Conservation (phyloP, 2,329 filamentous ascomycete species). For the Fusarium aywerte region DNA sequence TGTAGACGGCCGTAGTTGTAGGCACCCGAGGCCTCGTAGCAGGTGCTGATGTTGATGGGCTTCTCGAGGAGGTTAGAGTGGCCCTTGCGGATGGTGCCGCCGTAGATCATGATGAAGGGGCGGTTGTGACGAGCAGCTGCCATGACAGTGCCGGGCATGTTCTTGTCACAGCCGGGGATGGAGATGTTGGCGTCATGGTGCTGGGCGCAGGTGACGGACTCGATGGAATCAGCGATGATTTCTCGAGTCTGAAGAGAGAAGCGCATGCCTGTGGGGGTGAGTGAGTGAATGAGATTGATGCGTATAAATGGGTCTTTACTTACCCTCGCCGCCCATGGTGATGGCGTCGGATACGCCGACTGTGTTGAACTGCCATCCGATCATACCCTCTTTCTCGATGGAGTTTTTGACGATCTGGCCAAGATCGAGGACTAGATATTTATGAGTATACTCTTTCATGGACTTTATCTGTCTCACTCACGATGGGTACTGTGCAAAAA, state of each 20-base stretch:
- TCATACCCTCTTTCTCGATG: slow-evolving; percentile 83
- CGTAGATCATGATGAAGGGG: slow-evolving; percentile 95
- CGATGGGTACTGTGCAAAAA: slow-evolving; percentile 52
- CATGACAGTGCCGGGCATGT: slow-evolving; percentile 95
- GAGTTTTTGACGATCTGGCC: slow-evolving; percentile 88
- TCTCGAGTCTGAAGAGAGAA: slow-evolving; percentile 92
- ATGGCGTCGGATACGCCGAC: slow-evolving; percentile 90
- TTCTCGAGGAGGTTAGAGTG: slow-evolving; percentile 80
- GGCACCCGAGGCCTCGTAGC: slow-evolving; percentile 88
- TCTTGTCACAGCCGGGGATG: slow-evolving; percentile 96
- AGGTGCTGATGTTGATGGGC: slow-evolving; percentile 87
- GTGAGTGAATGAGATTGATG: neutral
- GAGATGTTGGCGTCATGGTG: slow-evolving; percentile 93
- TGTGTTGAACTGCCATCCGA: slow-evolving; percentile 95
- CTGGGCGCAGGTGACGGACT: slow-evolving; percentile 91
- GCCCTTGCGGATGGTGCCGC: slow-evolving; percentile 90
- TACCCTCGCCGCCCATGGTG: slow-evolving; percentile 93
- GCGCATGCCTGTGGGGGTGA: slow-evolving; percentile 76
- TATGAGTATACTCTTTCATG: slow-evolving; percentile 27
- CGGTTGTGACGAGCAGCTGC: slow-evolving; percentile 91
- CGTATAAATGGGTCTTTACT: slow-evolving; percentile 32
- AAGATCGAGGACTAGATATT: slow-evolving; percentile 76
- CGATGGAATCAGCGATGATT: slow-evolving; percentile 93
- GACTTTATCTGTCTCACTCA: slow-evolving; percentile 46
- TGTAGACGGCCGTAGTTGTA: slow-evolving; percentile 82